Percentiles rank a stretch among this genome's conserved stretches.
phyloP scores from a whole-genome alignment of 768 basidiomycete species.

The Chalciporus piperatus region DNA sequence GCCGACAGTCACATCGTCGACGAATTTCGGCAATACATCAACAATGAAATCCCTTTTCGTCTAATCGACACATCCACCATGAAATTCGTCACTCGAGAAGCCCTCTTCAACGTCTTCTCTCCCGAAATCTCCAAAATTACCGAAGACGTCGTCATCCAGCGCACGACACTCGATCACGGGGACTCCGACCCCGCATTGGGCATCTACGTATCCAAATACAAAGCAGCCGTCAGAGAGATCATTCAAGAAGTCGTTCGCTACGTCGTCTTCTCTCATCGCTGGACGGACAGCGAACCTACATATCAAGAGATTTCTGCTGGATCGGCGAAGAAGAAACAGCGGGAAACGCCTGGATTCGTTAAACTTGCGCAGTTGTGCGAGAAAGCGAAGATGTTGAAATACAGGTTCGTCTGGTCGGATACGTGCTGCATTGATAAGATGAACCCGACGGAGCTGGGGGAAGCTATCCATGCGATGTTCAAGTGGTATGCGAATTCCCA shows the following conservation, averaged over 20 bases:
- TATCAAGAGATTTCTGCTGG: slow-evolving; percentile 14
- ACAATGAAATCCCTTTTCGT: slow-evolving; percentile 25
- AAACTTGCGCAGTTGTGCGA: slow-evolving; percentile 23
- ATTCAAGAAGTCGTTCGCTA: slow-evolving; percentile 19
- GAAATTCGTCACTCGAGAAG: slow-evolving; percentile 21
- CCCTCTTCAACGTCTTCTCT: slow-evolving; percentile 17
- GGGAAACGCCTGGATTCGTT: slow-evolving; percentile 4
- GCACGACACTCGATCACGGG: background rate
- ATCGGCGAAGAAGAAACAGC: background rate
- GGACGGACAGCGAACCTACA: slow-evolving; percentile 20
- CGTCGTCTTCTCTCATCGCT: slow-evolving; percentile 27
- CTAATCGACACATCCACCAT: slow-evolving; percentile 22
- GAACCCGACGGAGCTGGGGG: slow-evolving; percentile 25
- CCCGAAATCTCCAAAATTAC: slow-evolving; percentile 17
- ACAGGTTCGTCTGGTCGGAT: slow-evolving; percentile 28
- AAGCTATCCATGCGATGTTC: slow-evolving; percentile 33
- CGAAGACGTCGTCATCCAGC: slow-evolving; percentile 11
- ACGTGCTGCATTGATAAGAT: slow-evolving; percentile 31
- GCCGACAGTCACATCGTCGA: slow-evolving; percentile 3
- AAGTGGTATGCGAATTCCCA: slow-evolving; percentile 30
- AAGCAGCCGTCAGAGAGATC: slow-evolving; percentile 14
- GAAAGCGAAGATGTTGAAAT: slow-evolving; percentile 17
- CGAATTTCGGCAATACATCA: slow-evolving; percentile 20
- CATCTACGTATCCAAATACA: slow-evolving; percentile 13
- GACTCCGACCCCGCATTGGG: slow-evolving; percentile 9